Conservation (phyloP, 2,329 filamentous ascomycete species). For the Mariannaea sp. region DNA sequence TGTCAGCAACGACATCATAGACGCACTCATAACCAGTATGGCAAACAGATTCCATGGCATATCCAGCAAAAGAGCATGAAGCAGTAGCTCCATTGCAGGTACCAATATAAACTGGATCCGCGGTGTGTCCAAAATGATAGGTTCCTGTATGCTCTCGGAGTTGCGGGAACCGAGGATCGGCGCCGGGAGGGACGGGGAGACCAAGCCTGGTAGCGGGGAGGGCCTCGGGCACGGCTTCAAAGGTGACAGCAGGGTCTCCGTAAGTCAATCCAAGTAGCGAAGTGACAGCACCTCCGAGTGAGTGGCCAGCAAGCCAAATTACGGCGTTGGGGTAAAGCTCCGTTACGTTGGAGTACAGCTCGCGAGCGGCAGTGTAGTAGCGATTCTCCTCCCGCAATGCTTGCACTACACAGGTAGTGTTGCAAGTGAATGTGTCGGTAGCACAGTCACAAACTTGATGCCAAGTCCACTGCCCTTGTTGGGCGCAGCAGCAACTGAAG, state of each 20-base stretch:
- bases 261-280: constrained; percentile 92
- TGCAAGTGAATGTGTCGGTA: constrained; percentile 84
- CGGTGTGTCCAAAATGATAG: constrained; percentile 93
- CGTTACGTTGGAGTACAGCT: constrained; percentile 92
- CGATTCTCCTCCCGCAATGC: constrained; percentile 81
- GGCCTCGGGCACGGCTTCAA: constrained; percentile 90
- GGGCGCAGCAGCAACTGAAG: constrained; percentile 96
- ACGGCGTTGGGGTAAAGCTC: constrained; percentile 82
- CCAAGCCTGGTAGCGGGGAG: constrained; percentile 83
- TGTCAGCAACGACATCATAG: constrained; percentile 90
- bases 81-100: constrained; percentile 90
- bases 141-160: constrained; percentile 73
- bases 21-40: constrained; percentile 87
- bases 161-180: constrained; percentile 73
- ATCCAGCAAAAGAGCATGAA: constrained; percentile 87
- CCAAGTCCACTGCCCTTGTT: constrained; percentile 89
- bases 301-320: constrained; percentile 91
- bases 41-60: constrained; percentile 91
- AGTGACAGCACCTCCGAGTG: constrained; percentile 85
- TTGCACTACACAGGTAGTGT: constrained; percentile 83
- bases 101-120: constrained; percentile 93
- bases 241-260: constrained; percentile 87
- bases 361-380: constrained; percentile 87
- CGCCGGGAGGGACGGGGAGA: constrained; percentile 80
- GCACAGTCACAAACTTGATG: constrained; percentile 93